These are phyloP conservation scores for Ophiosphaerella korrae DNA, from an alignment of 2,329 filamentous ascomycete species.

Conservation along the genomic window DNA sequence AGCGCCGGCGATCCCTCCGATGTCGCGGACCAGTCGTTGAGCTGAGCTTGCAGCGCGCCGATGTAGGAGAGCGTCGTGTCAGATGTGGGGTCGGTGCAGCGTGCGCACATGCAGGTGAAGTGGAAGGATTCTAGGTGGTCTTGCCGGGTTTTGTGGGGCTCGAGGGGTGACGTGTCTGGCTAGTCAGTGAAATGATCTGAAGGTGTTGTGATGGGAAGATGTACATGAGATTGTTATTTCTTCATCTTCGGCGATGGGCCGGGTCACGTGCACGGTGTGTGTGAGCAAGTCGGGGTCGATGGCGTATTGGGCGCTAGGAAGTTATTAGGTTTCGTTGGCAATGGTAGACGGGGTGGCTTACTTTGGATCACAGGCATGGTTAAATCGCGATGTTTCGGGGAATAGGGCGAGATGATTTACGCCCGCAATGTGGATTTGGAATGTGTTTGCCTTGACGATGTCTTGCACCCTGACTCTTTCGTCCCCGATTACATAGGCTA, in stretches of 20 bases:
- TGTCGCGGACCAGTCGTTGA: slow-evolving; percentile 37
- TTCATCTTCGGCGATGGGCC: slow-evolving; percentile 41
- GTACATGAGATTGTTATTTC: slow-evolving; percentile 51
- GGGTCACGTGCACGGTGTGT: slow-evolving; percentile 48
- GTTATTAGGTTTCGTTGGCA: slow-evolving; percentile 15
- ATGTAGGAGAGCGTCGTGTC: slow-evolving; percentile 42
- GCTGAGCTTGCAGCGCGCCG: slow-evolving; percentile 31
- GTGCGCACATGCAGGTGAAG: slow-evolving; percentile 49
- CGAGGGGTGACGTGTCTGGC: slow-evolving; percentile 45
- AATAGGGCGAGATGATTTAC: slow-evolving; percentile 43
- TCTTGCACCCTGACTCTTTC: slow-evolving; percentile 35
- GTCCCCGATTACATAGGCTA: slow-evolving; percentile 36
- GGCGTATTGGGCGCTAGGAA: slow-evolving; percentile 51
- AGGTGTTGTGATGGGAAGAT: background rate
- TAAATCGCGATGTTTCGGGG: slow-evolving; percentile 48
- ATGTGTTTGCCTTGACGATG: slow-evolving; percentile 44
- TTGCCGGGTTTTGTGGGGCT: slow-evolving; percentile 34
- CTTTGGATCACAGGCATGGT: slow-evolving; percentile 50
- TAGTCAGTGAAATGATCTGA: background rate
- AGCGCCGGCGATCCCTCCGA: slow-evolving; percentile 24
- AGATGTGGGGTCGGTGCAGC: slow-evolving; percentile 39
- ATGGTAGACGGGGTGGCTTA: slow-evolving; percentile 13
- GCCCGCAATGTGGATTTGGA: slow-evolving; percentile 34
- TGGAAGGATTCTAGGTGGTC: slow-evolving; percentile 42
- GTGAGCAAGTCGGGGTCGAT: slow-evolving; percentile 43